These are phyloP conservation scores for Trichoderma koningii DNA, from an alignment of 2,329 filamentous ascomycete genomes.

Conservation along the genomic window DNA sequence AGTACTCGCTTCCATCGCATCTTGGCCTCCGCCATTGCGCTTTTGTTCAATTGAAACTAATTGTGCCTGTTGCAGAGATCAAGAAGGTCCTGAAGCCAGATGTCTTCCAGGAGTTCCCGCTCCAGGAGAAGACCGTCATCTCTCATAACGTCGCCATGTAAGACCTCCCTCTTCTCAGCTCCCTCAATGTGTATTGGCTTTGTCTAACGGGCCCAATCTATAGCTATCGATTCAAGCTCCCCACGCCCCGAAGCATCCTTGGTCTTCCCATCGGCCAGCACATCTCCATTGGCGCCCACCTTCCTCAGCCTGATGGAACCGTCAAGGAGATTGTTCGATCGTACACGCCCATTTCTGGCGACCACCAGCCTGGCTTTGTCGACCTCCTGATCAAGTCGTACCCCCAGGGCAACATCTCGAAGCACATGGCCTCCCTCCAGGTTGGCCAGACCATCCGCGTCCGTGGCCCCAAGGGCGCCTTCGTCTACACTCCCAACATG, in stretches of 20 bases:
- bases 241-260: slow-evolving; percentile 75
- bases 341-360: slow-evolving; percentile 89
- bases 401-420: slow-evolving; percentile 95
- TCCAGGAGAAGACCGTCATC: slow-evolving; percentile 91
- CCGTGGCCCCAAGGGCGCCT: slow-evolving; percentile 92
- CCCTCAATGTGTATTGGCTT: not conserved
- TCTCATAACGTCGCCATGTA: slow-evolving; percentile 98
- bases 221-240: slow-evolving; percentile 91
- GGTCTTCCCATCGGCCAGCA: slow-evolving; percentile 98
- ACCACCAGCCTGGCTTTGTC: slow-evolving; percentile 87
- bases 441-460: slow-evolving; percentile 89
- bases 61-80: slow-evolving; percentile 54
- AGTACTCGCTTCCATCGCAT: slow-evolving; percentile 41
- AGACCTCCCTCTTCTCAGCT: not conserved
- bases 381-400: slow-evolving; percentile 98
- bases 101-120: slow-evolving; percentile 86
- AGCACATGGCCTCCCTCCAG: slow-evolving; percentile 79
- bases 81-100: slow-evolving; percentile 85
- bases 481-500: slow-evolving; percentile 98
- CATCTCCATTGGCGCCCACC: slow-evolving; percentile 87
- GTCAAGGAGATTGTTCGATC: slow-evolving; percentile 85
- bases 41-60: slow-evolving; percentile 23
- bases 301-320: slow-evolving; percentile 67
- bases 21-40: not conserved
- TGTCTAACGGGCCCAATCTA: slow-evolving; percentile 10